phyloP scores from a whole-genome alignment of 148 eudicot genomes.

The Suaeda aralocaspica region DNA sequence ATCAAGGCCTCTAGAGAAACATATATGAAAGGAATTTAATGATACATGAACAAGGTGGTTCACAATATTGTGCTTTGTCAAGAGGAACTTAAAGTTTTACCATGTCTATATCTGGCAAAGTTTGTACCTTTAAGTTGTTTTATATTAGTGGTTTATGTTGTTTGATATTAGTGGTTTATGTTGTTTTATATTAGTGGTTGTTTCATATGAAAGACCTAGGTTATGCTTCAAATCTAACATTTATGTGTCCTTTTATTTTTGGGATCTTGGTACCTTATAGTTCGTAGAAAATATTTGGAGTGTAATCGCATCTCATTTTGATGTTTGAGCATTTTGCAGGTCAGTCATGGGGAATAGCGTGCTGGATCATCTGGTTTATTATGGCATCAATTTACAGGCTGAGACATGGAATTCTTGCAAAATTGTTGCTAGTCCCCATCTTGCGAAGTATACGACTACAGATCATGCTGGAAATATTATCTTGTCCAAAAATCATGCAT shows the following conservation, averaged over 20 bases:
- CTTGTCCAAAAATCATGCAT: conserved; percentile 39
- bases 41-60: no score
- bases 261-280: background rate
- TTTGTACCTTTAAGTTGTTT: no score
- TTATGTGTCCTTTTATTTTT: background rate
- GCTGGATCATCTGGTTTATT: conserved; percentile 70
- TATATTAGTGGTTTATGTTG: no score
- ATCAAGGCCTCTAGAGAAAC: no score
- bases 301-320: background rate
- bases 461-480: conserved; percentile 63
- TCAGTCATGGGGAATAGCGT: conserved; percentile 85
- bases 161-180: background rate
- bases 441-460: conserved; percentile 35
- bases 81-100: background rate
- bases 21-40: no score
- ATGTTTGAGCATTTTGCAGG: conserved; percentile 38
- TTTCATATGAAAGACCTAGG: background rate
- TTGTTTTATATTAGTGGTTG: background rate
- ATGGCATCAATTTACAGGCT: conserved; percentile 58
- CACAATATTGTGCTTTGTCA: no score
- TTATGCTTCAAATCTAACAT: background rate
- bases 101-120: background rate
- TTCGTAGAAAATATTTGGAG: no score
- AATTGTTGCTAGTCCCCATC: conserved; percentile 50
- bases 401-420: conserved; percentile 52